phyloP scores from a whole-genome alignment of 306 rosid species.

The Quercus bicolor region DNA sequence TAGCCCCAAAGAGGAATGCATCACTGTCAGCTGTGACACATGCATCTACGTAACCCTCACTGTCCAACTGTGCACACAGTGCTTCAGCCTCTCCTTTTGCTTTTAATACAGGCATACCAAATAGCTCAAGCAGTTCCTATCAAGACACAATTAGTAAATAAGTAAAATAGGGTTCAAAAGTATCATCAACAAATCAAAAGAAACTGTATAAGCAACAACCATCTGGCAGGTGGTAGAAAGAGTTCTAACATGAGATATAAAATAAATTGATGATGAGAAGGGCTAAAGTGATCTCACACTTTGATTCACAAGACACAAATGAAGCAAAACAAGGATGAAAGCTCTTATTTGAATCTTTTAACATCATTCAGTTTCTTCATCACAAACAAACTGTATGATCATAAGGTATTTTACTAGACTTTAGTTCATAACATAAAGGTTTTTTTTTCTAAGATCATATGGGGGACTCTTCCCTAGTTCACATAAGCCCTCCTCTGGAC shows the following conservation, averaged over 20 bases:
- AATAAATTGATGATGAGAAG: slow-evolving; percentile 4
- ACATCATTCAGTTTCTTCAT: background rate
- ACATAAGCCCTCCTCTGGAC: background rate
- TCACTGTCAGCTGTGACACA: slow-evolving; percentile 89
- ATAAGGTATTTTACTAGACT: background rate
- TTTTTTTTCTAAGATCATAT: background rate
- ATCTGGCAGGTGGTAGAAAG: slow-evolving; percentile 6
- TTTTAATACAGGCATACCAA: slow-evolving; percentile 81
- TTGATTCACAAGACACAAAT: background rate
- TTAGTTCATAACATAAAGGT: background rate
- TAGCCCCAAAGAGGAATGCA: slow-evolving; percentile 87
- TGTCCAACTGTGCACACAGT: slow-evolving; percentile 74
- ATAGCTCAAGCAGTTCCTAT: slow-evolving; percentile 78
- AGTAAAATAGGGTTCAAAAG: slow-evolving; percentile 23
- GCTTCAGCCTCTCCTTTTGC: slow-evolving; percentile 99
- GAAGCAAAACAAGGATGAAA: background rate
- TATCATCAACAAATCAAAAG: slow-evolving; percentile 22
- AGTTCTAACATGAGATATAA: background rate
- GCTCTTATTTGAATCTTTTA: background rate
- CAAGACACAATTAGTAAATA: slow-evolving; percentile 22
- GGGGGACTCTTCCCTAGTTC: background rate
- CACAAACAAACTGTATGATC: background rate
- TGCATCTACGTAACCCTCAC: slow-evolving; percentile 79
- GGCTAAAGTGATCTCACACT: background rate
- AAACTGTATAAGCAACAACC: background rate